Evolutionary conservation across 1,139 yeast genomes (phyloP).

Genomic region (Kodamaea sp.): DNA sequence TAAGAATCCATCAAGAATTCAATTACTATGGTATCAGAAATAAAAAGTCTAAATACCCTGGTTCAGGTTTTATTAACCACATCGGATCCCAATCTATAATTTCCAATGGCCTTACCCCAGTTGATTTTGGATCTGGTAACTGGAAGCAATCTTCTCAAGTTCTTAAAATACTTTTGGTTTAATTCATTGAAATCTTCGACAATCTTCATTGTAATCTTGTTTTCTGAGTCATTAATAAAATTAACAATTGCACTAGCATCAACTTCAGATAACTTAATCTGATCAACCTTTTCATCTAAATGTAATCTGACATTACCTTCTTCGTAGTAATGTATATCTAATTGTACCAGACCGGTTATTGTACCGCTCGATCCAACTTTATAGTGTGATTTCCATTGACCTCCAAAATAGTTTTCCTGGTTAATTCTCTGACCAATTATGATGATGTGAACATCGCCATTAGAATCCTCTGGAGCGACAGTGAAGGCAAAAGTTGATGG

Average conservation of each 20-base stretch:
- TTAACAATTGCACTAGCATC: constrained; percentile 39
- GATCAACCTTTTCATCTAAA: constrained; percentile 42
- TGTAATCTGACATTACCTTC: constrained; percentile 90
- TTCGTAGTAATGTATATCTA: constrained; percentile 89
- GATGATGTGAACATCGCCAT: constrained; percentile 27
- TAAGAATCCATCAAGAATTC: no score
- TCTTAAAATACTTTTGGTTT: constrained; percentile 79
- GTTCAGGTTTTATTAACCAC: constrained; percentile 40
- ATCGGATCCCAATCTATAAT: constrained; percentile 84
- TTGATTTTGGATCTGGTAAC: constrained; percentile 86
- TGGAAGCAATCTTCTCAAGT: constrained; percentile 85
- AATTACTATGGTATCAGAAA: no score
- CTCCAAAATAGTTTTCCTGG: constrained; percentile 81
- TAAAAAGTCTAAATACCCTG: no score
- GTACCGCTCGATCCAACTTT: constrained; percentile 27
- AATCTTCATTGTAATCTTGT: constrained; percentile 54
- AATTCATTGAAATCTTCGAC: constrained; percentile 64
- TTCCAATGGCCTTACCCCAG: constrained; percentile 94
- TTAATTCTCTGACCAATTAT: constrained; percentile 71
- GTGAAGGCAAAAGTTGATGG: constrained; percentile 51
- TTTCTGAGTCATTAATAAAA: constrained; percentile 58
- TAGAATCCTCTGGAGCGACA: constrained; percentile 33
- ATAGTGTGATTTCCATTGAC: constrained; percentile 80
- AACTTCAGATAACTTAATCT: constrained; percentile 10
- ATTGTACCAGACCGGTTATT: constrained; percentile 51